Conservation (phyloP, 495 filamentous ascomycete genomes). For the Viridothelium virens region DNA sequence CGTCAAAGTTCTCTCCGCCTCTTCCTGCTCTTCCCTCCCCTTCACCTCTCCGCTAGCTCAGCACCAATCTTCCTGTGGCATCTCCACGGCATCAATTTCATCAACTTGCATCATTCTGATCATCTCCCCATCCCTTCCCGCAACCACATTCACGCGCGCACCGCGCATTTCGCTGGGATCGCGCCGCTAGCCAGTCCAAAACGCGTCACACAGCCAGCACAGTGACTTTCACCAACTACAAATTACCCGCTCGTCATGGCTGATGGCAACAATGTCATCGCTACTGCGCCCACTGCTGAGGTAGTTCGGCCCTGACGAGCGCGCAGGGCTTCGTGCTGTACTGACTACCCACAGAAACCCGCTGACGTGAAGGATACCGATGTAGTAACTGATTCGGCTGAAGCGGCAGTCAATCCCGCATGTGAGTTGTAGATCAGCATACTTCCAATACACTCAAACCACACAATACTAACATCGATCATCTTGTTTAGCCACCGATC, state of each 20-base stretch:
- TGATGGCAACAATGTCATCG: background rate
- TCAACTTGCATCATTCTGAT: background rate
- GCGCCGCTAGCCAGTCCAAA: background rate
- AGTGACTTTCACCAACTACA: too few species aligned
- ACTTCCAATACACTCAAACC: background rate
- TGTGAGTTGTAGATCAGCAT: background rate
- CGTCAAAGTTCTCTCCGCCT: slow-evolving; percentile 13
- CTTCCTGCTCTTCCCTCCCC: slow-evolving; percentile 11
- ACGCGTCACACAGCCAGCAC: background rate
- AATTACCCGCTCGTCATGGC: background rate
- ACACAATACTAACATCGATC: background rate
- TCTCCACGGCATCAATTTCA: slow-evolving; percentile 9
- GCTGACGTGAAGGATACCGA: background rate
- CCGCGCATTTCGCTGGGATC: slow-evolving; percentile 7
- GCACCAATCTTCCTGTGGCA: background rate
- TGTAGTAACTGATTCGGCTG: background rate
- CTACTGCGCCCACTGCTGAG: background rate
- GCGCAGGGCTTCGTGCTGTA: background rate
- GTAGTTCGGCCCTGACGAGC: background rate
- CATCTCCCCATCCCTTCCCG: slow-evolving; percentile 1
- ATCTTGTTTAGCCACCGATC: background rate
- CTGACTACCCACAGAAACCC: background rate
- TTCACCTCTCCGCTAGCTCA: slow-evolving; percentile 2
- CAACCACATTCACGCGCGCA: background rate
- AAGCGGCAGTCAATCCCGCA: background rate